Conservation (phyloP, 75 land plant species). For the Pseudotsuga menziesii region DNA sequence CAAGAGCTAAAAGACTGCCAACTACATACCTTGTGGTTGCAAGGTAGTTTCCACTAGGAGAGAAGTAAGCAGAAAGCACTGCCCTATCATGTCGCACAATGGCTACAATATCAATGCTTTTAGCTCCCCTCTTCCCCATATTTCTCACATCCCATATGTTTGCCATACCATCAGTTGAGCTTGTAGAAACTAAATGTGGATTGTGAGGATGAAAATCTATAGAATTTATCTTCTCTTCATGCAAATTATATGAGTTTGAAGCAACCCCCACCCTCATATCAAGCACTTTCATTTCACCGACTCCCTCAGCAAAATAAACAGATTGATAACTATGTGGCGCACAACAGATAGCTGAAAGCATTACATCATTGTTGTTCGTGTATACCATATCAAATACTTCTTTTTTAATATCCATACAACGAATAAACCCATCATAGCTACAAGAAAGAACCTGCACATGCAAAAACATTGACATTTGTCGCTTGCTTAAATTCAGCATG, state of each 20-base stretch:
- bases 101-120: constrained; percentile 19
- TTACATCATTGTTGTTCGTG: not conserved
- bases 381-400: constrained; percentile 56
- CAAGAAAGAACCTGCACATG: constrained; percentile 55
- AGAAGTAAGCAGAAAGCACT: constrained; percentile 82
- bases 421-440: constrained; percentile 68
- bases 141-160: constrained; percentile 82
- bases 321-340: constrained; percentile 16
- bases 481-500: too few species aligned
- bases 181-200: constrained; percentile 53
- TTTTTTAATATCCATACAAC: constrained; percentile 64
- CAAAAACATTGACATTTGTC: too few species aligned
- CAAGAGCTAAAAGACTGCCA: too few species aligned
- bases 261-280: constrained; percentile 44
- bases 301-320: constrained; percentile 49
- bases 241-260: constrained; percentile 25
- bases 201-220: constrained; percentile 54
- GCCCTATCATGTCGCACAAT: constrained; percentile 40
- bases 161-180: constrained; percentile 66
- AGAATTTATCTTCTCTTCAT: constrained; percentile 55
- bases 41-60: constrained; percentile 66
- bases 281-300: constrained; percentile 45
- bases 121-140: constrained; percentile 15
- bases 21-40: constrained; percentile 67
- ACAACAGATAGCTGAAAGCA: constrained; percentile 50